These are phyloP conservation scores for Penicillium simplicissimum DNA, from an alignment of 495 filamentous ascomycete species.

Conservation along the genomic window DNA sequence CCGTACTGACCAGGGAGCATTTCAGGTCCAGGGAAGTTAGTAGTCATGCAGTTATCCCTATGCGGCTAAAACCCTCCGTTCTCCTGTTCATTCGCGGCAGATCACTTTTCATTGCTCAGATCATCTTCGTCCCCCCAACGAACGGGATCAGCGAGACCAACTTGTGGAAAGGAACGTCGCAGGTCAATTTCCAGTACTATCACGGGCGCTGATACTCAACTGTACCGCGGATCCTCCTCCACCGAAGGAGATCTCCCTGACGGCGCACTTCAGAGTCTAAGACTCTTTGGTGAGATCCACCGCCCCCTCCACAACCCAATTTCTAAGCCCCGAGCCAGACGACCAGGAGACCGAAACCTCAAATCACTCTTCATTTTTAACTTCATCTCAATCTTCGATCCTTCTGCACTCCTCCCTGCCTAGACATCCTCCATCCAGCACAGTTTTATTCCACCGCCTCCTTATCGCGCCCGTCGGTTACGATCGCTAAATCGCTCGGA, in stretches of 20 bases:
- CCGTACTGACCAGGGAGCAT: background rate
- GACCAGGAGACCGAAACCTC: too few species aligned
- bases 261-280: background rate
- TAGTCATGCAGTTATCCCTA: background rate
- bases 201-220: background rate
- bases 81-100: background rate
- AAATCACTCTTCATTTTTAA: too few species aligned
- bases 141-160: background rate
- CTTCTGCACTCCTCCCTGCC: constrained; percentile 8
- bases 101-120: background rate
- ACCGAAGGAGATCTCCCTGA: constrained; percentile 19
- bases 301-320: background rate
- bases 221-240: constrained; percentile 31
- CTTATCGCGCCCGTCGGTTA: background rate
- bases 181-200: background rate
- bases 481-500: background rate
- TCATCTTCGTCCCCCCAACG: background rate
- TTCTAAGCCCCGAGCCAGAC: background rate
- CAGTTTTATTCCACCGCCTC: background rate
- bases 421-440: background rate
- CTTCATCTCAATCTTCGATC: background rate
- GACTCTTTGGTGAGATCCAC: constrained; percentile 12
- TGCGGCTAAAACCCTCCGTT: constrained; percentile 1
- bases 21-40: too few species aligned
- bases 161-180: background rate